These are phyloP conservation scores for Albophoma yamanashiensis DNA, from an alignment of 2,329 filamentous ascomycete genomes.

Conservation along the genomic window DNA sequence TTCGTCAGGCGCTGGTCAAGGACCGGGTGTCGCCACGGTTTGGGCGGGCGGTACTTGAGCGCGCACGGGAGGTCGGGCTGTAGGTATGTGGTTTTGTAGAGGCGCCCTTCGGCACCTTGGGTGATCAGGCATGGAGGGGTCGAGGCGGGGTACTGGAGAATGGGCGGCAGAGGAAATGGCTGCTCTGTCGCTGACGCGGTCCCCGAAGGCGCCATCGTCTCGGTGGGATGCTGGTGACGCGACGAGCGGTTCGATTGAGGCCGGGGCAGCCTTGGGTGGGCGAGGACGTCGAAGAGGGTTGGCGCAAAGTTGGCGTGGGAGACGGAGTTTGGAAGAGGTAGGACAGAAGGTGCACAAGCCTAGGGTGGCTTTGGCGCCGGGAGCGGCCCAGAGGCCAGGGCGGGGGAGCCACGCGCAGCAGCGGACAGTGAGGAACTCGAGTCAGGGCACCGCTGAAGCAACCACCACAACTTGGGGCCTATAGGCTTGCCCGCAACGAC, in stretches of 20 bases:
- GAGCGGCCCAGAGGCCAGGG: neutral
- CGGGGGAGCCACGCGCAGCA: neutral
- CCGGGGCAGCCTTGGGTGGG: neutral
- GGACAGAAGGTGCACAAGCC: neutral
- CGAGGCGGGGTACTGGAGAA: conserved; percentile 52
- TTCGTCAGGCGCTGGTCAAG: conserved; percentile 83
- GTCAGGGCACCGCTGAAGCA: neutral
- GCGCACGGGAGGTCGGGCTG: conserved; percentile 57
- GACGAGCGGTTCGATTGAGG: neutral
- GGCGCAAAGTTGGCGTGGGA: neutral
- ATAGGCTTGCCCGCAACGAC: neutral
- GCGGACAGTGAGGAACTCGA: neutral
- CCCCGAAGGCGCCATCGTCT: conserved; percentile 1
- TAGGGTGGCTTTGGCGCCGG: neutral
- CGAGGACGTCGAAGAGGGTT: neutral
- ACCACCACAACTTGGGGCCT: neutral
- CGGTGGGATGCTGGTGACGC: neutral
- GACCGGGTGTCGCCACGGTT: conserved; percentile 82
- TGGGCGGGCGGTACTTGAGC: conserved; percentile 83
- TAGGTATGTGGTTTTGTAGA: conserved; percentile 82
- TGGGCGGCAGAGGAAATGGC: conserved; percentile 45
- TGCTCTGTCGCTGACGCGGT: conserved; percentile 8
- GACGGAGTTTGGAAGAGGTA: neutral
- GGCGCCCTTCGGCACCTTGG: conserved; percentile 90
- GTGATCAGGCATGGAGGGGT: conserved; percentile 60